Percentiles rank a stretch among this genome's conserved stretches.
These are phyloP conservation scores for Lasiosphaeria miniovina DNA, from an alignment of 495 filamentous ascomycete genomes.

Conservation along the genomic window DNA sequence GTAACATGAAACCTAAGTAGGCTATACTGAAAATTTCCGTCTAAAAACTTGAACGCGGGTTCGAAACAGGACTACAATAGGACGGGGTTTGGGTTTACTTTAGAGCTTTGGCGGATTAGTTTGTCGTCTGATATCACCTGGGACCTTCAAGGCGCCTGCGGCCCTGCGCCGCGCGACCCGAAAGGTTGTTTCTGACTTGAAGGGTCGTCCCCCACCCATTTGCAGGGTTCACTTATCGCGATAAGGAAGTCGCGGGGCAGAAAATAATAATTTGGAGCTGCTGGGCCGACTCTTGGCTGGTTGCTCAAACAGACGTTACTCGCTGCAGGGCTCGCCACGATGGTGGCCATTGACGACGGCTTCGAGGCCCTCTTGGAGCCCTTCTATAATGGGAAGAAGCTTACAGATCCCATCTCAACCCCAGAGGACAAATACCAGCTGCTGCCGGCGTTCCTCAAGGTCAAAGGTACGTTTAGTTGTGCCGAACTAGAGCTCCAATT, in stretches of 20 bases:
- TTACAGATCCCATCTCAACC: slow-evolving; percentile 93
- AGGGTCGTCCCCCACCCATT: slow-evolving; percentile 22
- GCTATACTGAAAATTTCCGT: too few species aligned
- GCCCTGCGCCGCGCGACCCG: not conserved
- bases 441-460: slow-evolving; percentile 91
- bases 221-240: slow-evolving; percentile 12
- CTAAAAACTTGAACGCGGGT: too few species aligned
- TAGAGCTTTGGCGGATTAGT: too few species aligned
- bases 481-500: too few species aligned
- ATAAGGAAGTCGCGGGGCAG: slow-evolving; percentile 17
- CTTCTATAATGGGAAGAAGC: slow-evolving; percentile 90
- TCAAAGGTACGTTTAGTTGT: slow-evolving; percentile 59
- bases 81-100: too few species aligned
- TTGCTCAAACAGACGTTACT: slow-evolving; percentile 8
- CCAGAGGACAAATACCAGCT: slow-evolving; percentile 93
- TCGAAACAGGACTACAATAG: too few species aligned
- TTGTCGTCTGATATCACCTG: too few species aligned
- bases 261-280: slow-evolving; percentile 21
- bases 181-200: not conserved
- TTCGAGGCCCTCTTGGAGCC: slow-evolving; percentile 91
- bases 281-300: not conserved
- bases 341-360: slow-evolving; percentile 48
- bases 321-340: slow-evolving; percentile 27
- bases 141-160: too few species aligned
- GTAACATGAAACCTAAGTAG: too few species aligned